phyloP scores from a whole-genome alignment of 345 rosid species.

The Aegle marmelos region DNA sequence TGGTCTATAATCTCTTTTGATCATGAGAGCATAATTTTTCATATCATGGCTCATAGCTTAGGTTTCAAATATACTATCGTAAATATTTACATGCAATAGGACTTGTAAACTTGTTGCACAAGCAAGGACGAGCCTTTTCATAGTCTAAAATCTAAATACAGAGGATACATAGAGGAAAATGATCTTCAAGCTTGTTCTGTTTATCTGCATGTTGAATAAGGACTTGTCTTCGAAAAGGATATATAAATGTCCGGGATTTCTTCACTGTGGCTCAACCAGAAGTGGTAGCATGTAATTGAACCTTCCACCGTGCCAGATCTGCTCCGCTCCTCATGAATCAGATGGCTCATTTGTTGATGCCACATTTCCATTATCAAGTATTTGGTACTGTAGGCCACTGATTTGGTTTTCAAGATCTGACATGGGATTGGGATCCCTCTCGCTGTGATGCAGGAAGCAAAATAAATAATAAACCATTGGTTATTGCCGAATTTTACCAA shows the following conservation, averaged over 20 bases:
- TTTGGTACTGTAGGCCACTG: slow-evolving; percentile 17
- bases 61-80: too few species aligned
- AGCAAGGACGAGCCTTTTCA: too few species aligned
- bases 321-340: background rate
- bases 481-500: background rate
- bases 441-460: slow-evolving; percentile 16
- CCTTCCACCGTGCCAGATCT: background rate
- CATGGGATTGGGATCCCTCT: slow-evolving; percentile 18
- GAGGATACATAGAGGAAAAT: background rate
- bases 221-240: background rate
- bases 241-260: background rate
- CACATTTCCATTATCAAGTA: slow-evolving; percentile 21
- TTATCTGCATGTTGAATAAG: background rate
- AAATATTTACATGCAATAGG: too few species aligned
- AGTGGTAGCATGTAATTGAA: background rate
- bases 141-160: background rate
- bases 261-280: background rate
- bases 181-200: background rate
- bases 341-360: slow-evolving; percentile 1
- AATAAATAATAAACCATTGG: background rate
- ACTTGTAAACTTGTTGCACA: too few species aligned
- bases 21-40: too few species aligned
- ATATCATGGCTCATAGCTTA: too few species aligned
- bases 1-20: too few species aligned
- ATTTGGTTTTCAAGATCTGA: slow-evolving; percentile 12